phyloP scores from a whole-genome alignment of 1,139 yeast genomes.

The Candida sp. region DNA sequence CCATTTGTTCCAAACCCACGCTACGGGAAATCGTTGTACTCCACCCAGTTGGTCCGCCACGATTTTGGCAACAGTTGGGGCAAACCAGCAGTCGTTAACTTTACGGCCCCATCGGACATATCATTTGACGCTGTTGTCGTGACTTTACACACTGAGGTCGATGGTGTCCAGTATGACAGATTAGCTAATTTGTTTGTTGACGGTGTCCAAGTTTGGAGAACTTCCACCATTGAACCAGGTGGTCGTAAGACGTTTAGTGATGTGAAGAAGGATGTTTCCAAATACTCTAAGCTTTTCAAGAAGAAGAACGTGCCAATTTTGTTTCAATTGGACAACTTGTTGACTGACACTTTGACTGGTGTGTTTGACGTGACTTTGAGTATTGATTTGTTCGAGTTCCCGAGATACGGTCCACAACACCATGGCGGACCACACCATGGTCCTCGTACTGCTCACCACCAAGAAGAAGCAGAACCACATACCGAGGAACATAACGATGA shows the following conservation, averaged over 20 bases:
- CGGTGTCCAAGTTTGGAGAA: constrained; percentile 79
- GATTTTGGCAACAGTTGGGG: constrained; percentile 44
- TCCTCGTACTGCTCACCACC: neutral
- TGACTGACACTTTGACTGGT: constrained; percentile 63
- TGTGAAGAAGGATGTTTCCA: constrained; percentile 67
- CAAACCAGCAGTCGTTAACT: constrained; percentile 29
- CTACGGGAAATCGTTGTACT: constrained; percentile 34
- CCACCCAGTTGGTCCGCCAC: constrained; percentile 31
- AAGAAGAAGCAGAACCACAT: constrained; percentile 7
- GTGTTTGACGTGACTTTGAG: constrained; percentile 57
- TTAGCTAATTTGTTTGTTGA: constrained; percentile 70
- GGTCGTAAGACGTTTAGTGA: constrained; percentile 48
- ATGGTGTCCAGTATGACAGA: constrained; percentile 79
- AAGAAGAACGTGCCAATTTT: constrained; percentile 34
- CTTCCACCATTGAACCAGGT: constrained; percentile 85
- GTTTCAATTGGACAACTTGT: constrained; percentile 69
- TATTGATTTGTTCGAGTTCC: constrained; percentile 49
- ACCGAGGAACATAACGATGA: constrained; percentile 1
- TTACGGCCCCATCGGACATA: constrained; percentile 29
- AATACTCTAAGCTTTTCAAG: constrained; percentile 56
- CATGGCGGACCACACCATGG: neutral
- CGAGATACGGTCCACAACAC: constrained; percentile 6
- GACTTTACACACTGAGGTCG: constrained; percentile 58
- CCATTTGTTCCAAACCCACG: constrained; percentile 31
- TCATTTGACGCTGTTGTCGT: constrained; percentile 65